These are phyloP conservation scores for Lolium multiflorum DNA, from an alignment of 176 grass and related monocot genomes.

Conservation along the genomic window DNA sequence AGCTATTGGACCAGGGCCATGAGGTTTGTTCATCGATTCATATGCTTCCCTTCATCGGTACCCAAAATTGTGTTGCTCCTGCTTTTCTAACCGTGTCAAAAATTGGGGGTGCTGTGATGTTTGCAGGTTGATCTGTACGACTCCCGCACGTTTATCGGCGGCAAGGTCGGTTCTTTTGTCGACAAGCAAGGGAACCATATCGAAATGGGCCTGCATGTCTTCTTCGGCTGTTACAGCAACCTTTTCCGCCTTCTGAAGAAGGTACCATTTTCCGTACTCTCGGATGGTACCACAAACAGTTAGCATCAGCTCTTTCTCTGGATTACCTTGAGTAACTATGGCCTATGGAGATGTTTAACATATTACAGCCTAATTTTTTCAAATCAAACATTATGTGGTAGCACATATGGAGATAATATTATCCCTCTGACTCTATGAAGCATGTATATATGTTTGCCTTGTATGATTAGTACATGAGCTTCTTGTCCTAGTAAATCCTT, in stretches of 20 bases:
- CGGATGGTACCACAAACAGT: not conserved
- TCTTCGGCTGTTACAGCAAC: slow-evolving; percentile 99
- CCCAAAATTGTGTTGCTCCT: slow-evolving; percentile 11
- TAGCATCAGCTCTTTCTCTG: not conserved
- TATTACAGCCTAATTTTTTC: not conserved
- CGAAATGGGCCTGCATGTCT: slow-evolving; percentile 96
- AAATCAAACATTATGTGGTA: not conserved
- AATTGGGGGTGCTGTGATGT: not conserved
- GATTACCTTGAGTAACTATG: not conserved
- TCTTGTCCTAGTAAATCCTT: not conserved
- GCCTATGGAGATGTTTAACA: not conserved
- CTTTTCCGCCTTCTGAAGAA: slow-evolving; percentile 98
- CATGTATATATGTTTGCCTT: not conserved
- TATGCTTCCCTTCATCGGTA: not conserved
- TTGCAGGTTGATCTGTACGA: slow-evolving; percentile 97
- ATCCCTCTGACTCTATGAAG: slow-evolving; percentile 29
- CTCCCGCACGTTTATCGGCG: slow-evolving; percentile 79
- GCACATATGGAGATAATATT: not conserved
- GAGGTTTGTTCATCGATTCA: slow-evolving; percentile 57
- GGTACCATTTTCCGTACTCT: slow-evolving; percentile 45
- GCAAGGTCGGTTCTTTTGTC: slow-evolving; percentile 95
- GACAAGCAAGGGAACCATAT: slow-evolving; percentile 94
- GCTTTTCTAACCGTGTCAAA: not conserved
- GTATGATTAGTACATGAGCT: not conserved
- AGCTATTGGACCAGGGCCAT: slow-evolving; percentile 96